A percentile compares a stretch with the other conserved stretches of the same genome.
Conservation (phyloP, 148 eudicot species). For the Polygonum maritimum region DNA sequence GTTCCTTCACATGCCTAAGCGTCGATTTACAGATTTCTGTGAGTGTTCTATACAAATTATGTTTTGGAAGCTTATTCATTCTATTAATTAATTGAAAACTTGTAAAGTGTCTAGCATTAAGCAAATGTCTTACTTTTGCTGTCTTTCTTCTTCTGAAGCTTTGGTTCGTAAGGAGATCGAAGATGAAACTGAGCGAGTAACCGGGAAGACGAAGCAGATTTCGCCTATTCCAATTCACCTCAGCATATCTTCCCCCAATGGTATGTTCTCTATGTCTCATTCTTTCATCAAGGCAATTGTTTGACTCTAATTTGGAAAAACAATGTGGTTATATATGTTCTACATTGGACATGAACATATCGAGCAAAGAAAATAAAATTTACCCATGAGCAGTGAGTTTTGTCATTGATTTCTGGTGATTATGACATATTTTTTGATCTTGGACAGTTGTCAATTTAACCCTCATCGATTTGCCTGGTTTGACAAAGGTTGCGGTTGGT, state of each 20-base stretch:
- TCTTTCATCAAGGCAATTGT: neutral
- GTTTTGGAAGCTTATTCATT: neutral
- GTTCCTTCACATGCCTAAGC: constrained; percentile 48
- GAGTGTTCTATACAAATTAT: constrained; percentile 13
- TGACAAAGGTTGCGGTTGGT: constrained; percentile 70
- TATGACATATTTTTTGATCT: neutral
- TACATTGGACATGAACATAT: neutral
- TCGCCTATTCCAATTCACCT: constrained; percentile 52
- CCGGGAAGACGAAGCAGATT: constrained; percentile 44
- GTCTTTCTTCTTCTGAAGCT: constrained; percentile 25
- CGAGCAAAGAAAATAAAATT: neutral
- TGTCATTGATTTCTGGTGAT: neutral
- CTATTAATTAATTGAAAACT: neutral
- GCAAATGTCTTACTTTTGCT: neutral
- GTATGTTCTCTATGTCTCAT: constrained; percentile 14
- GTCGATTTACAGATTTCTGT: constrained; percentile 49
- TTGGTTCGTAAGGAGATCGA: constrained; percentile 50
- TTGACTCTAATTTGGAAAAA: neutral
- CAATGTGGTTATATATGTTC: neutral
- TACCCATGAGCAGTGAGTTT: neutral
- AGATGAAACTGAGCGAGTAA: constrained; percentile 58
- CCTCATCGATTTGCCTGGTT: constrained; percentile 64
- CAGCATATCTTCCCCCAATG: constrained; percentile 53
- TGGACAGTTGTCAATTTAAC: constrained; percentile 59
- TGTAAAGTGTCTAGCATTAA: neutral